phyloP scores from a whole-genome alignment of 208 protist species.

The Spongospora subterranea region DNA sequence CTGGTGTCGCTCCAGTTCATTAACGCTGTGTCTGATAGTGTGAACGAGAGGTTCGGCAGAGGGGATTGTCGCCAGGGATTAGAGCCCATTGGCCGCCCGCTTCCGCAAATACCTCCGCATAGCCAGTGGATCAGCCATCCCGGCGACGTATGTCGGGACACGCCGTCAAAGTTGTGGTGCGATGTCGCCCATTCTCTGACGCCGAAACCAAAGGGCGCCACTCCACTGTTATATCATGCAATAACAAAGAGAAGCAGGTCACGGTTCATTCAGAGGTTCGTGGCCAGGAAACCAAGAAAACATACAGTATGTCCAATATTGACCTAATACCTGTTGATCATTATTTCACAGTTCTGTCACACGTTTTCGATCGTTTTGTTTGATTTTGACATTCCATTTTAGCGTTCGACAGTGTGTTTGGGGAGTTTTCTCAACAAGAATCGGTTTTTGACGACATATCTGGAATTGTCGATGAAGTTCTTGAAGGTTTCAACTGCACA shows the following conservation, averaged over 20 bases:
- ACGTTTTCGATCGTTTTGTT: too few relatives aligned
- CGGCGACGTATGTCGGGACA: too few relatives aligned
- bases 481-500: constrained; percentile 62
- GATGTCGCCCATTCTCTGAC: constrained; percentile 21
- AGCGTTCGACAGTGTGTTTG: constrained; percentile 28
- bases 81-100: too few relatives aligned
- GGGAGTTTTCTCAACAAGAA: constrained; percentile 20
- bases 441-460: constrained; percentile 11
- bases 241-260: constrained; percentile 1
- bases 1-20: too few relatives aligned
- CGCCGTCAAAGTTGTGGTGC: constrained; percentile 46
- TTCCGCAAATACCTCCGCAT: too few relatives aligned
- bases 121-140: too few relatives aligned
- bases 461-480: constrained; percentile 59
- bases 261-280: constrained; percentile 9
- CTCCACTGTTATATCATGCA: neutral
- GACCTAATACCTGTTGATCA: neutral
- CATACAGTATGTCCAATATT: neutral
- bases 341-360: too few relatives aligned
- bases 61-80: too few relatives aligned
- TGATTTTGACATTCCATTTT: too few relatives aligned
- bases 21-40: too few relatives aligned
- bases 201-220: constrained; percentile 35
- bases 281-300: constrained; percentile 15
- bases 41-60: too few relatives aligned